A percentile compares a stretch with the other conserved stretches of the same genome.
Conservation (phyloP, 805 yeast genomes). For the Metschnikowia corniflorae region DNA sequence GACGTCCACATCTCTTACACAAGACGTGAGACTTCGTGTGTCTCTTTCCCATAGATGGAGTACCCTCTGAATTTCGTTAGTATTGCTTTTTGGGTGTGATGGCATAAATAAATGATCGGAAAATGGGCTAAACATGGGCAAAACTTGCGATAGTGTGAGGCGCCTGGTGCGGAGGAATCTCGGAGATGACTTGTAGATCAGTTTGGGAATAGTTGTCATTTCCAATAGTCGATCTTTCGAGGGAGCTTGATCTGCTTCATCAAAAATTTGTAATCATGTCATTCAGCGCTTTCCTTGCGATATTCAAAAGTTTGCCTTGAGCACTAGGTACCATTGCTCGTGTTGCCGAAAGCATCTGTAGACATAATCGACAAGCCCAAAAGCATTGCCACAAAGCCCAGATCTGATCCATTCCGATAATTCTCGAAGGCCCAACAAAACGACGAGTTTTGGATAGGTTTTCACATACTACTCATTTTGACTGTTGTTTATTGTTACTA, state of each 20-base stretch:
- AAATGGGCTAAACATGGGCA: not conserved
- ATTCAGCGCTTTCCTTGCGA: too few species aligned
- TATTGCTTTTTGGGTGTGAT: constrained; percentile 12
- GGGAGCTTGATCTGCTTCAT: too few species aligned
- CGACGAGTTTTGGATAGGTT: constrained; percentile 7
- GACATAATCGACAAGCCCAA: not conserved
- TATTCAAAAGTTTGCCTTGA: too few species aligned
- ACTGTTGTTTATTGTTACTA: constrained; percentile 32
- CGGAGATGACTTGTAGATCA: not conserved
- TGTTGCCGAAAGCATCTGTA: too few species aligned
- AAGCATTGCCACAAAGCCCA: not conserved
- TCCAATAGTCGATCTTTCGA: not conserved
- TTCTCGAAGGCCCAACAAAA: not conserved
- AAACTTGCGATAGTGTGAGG: not conserved
- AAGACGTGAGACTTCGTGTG: constrained; percentile 99
- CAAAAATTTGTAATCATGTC: too few species aligned
- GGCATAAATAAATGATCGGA: too few species aligned
- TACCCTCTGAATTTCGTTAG: constrained; percentile 69
- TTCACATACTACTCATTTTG: constrained; percentile 74
- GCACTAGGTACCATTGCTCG: too few species aligned
- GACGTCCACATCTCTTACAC: constrained; percentile 98
- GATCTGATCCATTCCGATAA: not conserved
- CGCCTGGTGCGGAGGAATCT: not conserved
- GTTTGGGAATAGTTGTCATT: not conserved
- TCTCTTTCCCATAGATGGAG: constrained; percentile 99